Conservation (phyloP, 176 grass and related monocot species). For the Oryza brachyantha region DNA sequence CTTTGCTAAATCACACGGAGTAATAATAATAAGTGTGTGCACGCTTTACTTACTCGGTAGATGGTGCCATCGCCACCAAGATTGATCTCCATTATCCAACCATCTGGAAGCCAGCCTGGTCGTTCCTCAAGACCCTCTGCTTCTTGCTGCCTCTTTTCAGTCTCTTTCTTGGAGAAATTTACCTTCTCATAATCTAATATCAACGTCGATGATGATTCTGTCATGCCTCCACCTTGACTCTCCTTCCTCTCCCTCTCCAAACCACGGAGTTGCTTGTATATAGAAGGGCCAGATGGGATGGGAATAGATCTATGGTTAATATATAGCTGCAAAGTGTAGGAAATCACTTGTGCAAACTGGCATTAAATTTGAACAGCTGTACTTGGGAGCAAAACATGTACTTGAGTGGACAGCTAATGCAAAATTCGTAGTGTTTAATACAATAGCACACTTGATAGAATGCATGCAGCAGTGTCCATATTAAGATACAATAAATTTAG, state of each 20-base stretch:
- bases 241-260: background rate
- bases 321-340: background rate
- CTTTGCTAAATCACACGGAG: background rate
- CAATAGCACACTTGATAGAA: no score
- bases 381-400: background rate
- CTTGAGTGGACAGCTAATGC: background rate
- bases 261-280: background rate
- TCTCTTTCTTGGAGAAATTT: accelerated
- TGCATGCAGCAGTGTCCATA: no score
- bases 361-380: background rate
- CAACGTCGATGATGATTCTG: background rate
- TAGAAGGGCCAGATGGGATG: background rate
- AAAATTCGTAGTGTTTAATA: no score
- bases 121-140: background rate
- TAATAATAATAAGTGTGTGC: no score
- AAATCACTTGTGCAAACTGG: background rate
- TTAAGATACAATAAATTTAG: background rate
- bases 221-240: background rate
- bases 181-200: background rate
- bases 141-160: background rate
- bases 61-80: conserved; percentile 2
- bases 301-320: background rate
- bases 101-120: conserved; percentile 57
- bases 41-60: conserved; percentile 27
- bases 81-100: conserved; percentile 45